Evolutionary conservation across 495 filamentous ascomycete genomes (phyloP).

Genomic region (Talaromyces thailandensis): DNA sequence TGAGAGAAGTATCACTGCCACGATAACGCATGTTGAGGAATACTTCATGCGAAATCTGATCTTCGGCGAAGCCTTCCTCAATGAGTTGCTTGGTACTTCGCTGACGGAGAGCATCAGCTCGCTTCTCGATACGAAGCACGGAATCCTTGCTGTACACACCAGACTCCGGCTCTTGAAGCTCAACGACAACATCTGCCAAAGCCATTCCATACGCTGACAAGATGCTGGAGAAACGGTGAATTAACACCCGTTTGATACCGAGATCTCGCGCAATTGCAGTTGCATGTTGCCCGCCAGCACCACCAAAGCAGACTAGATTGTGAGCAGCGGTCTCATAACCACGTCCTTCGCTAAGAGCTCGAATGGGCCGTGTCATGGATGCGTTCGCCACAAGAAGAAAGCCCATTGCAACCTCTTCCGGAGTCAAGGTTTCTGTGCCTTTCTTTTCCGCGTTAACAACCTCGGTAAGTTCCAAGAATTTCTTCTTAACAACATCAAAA

Average conservation of each 20-base stretch:
- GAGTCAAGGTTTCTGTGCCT: constrained; percentile 58
- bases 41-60: constrained; percentile 37
- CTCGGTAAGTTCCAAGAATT: constrained; percentile 69
- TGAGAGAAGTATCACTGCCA: constrained; percentile 43
- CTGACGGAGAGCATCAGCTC: constrained; percentile 21
- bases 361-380: constrained; percentile 45
- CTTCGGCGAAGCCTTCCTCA: constrained; percentile 26
- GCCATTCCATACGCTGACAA: constrained; percentile 46
- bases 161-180: constrained; percentile 41
- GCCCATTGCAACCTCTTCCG: constrained; percentile 77
- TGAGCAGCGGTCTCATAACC: constrained; percentile 42
- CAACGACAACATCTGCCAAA: constrained; percentile 43
- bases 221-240: constrained; percentile 46
- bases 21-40: constrained; percentile 48
- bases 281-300: constrained; percentile 47
- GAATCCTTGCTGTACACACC: constrained; percentile 23
- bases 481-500: constrained; percentile 60
- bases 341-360: constrained; percentile 42
- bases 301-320: constrained; percentile 45
- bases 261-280: constrained; percentile 40
- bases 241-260: constrained; percentile 43
- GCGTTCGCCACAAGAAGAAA: constrained; percentile 48
- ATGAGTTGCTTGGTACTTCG: constrained; percentile 29
- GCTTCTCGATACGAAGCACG: constrained; percentile 23
- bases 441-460: constrained; percentile 64